Base-by-base conservation (phyloP, 345 rosid species). In the Streptanthus diversifolius region DNA sequence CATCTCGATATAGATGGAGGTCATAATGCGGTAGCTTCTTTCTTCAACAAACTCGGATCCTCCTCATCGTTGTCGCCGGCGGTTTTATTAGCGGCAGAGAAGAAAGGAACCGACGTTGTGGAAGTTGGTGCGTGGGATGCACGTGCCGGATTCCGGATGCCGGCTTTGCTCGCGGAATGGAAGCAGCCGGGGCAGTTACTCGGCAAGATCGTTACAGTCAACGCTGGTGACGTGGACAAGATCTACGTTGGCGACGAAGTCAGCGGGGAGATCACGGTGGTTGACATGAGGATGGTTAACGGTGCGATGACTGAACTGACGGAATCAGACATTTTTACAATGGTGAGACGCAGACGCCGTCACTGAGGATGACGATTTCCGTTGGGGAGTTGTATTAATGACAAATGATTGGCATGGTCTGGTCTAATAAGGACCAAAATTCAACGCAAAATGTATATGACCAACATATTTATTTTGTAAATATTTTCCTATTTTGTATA, bases 101-200 rank as follows among this genome's bases (percentile, higher is more conserved):
- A 47, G 47, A 83, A 47, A 19, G 62, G 63, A 2, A 37, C 67
- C 2, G 80, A 82, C 13, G 51, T 33, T 11, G 72, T 83, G 12
- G 39, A 71, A 17, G 44, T 92, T 18, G 51, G 76, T 27, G 81
- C 85, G 36, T 88, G 96, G 93, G 98, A 92, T 80, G 48, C 71
- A 43, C 95, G 98, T 7, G 73, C 65, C 0, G 80, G 80, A 0
- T 66, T 71, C 12, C 40, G 66, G 59, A 25, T 75, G 15, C 91
- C 97, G 49, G 70, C 80, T 15, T 76, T 89, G 13, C 70, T 85
- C 14, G 87, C 88, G 5, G 98, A 89, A 27, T 88, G 95, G 91
- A 74, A 72, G 49, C 86, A 85, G 9, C 75, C 43, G 36, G 78
- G 63, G 12, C 0, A 54, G 36, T 25, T 56, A 8, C 62, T 64